Conservation (phyloP, 2,329 filamentous ascomycete genomes). For the Trichoderma guizhouense region DNA sequence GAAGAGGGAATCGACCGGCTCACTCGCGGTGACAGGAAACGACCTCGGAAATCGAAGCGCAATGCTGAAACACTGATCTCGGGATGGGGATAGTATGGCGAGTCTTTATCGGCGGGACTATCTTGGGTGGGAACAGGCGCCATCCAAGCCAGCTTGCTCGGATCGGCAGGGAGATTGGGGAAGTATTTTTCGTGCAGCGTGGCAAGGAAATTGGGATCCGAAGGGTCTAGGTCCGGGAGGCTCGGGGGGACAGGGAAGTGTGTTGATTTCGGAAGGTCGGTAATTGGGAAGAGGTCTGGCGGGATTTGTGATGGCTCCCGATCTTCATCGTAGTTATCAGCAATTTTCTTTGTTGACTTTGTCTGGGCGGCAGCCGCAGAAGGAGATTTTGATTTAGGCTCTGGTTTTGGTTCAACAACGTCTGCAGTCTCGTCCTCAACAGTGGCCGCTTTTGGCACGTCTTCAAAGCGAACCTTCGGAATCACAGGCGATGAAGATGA, state of each 20-base stretch:
- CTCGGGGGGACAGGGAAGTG: constrained; percentile 60
- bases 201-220: constrained; percentile 76
- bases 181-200: constrained; percentile 93
- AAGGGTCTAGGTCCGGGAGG: constrained; percentile 74
- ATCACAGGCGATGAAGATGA: not conserved
- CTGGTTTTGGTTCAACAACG: constrained; percentile 1
- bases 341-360: constrained; percentile 27
- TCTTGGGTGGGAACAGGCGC: constrained; percentile 64
- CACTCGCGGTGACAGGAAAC: constrained; percentile 71
- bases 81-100: constrained; percentile 78
- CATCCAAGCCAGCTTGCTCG: constrained; percentile 87
- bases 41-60: constrained; percentile 84
- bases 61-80: constrained; percentile 71
- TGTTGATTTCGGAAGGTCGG: constrained; percentile 40
- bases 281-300: constrained; percentile 42
- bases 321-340: constrained; percentile 41
- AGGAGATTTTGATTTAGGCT: not conserved
- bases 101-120: constrained; percentile 63
- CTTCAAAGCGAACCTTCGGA: constrained; percentile 37
- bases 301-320: constrained; percentile 40
- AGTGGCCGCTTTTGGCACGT: constrained; percentile 26
- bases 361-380: not conserved
- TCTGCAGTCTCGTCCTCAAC: constrained; percentile 6
- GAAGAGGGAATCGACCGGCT: constrained; percentile 71
- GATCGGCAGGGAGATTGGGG: constrained; percentile 79